Base-by-base conservation (phyloP, 2,329 filamentous ascomycete genomes). In the Coniochaeta sp. region DNA sequence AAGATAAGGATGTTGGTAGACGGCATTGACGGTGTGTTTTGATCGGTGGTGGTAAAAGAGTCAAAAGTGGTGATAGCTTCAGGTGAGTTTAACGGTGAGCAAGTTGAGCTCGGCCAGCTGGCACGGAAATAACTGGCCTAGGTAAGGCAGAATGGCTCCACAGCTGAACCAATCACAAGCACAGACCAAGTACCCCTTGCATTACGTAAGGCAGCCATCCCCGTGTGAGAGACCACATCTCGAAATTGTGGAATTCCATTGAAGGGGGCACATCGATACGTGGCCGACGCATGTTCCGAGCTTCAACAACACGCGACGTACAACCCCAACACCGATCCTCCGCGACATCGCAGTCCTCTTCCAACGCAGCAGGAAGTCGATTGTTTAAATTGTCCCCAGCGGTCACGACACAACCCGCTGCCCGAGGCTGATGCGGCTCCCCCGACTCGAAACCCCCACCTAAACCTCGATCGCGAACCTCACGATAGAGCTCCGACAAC, bases 211-310 rank as follows among this genome's bases (percentile, higher is more conserved):
- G 26, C 20, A 31, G 14, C 16, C 45, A 30, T 47, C 26, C n/a
- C n/a, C n/a, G n/a, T n/a, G 45, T 47, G 45, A 47, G 38, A 47
- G 45, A 47, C 45, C 45, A 47, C 26, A 47, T 47, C 45, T 47
- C 45, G 45, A 47, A 47, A 47, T 47, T 47, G 45, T 42, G 38
- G 38, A 42, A 42, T 22, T 42, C 38, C 9, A n/a, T n/a, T 6
- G 45, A 31, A 47, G 45, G 45, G 45, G 26, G 45, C 24, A 18
- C 14, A 16, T 30, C 18, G 45, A 30, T 47, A 47, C 45, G 45
- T 47, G 45, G 26, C 45, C 18, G 45, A 28, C 45, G 28, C 7
- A 18, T 18, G 10, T 22, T 30, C 30, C 45, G 45, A 47, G 45
- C 45, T 47, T 47, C 14, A 14, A 28, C 24, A 22, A 10, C 5